phyloP scores from a whole-genome alignment of 805 yeast species.

The Cyberlindnera maclurae region DNA sequence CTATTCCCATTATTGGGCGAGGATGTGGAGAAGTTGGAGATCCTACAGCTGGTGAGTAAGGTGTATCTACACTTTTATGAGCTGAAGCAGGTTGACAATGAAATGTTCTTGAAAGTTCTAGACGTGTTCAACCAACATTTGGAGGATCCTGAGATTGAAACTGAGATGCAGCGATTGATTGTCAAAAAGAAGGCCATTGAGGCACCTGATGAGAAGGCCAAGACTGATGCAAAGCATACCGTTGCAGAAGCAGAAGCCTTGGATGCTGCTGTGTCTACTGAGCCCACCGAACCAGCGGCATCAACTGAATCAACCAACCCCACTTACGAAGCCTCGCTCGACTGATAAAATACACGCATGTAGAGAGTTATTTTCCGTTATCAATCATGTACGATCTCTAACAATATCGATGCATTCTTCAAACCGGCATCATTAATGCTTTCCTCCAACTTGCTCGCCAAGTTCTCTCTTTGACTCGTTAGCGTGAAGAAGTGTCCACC shows the following conservation, averaged over 20 bases:
- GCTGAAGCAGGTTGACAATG: slow-evolving; percentile 28
- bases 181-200: slow-evolving; percentile 29
- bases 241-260: too few species aligned
- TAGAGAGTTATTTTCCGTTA: background rate
- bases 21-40: slow-evolving; percentile 61
- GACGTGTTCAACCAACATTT: slow-evolving; percentile 33
- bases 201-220: too few species aligned
- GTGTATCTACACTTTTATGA: slow-evolving; percentile 45
- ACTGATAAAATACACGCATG: background rate
- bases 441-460: slow-evolving; percentile 44
- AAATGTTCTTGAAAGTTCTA: slow-evolving; percentile 30
- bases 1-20: slow-evolving; percentile 67
- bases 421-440: slow-evolving; percentile 72
- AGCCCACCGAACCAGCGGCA: too few species aligned
- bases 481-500: slow-evolving; percentile 39
- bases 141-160: slow-evolving; percentile 32
- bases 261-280: too few species aligned
- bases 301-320: too few species aligned
- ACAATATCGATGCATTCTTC: slow-evolving; percentile 58
- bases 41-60: slow-evolving; percentile 61
- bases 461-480: slow-evolving; percentile 37
- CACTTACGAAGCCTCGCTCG: too few species aligned
- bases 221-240: too few species aligned
- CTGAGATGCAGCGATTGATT: slow-evolving; percentile 31
- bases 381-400: slow-evolving; percentile 14